A percentile compares a stretch with the other conserved stretches of the same genome.
Evolutionary conservation across 108 stramenopile genomes (phyloP).

Genomic region (Cylindrotheca closterium): DNA sequence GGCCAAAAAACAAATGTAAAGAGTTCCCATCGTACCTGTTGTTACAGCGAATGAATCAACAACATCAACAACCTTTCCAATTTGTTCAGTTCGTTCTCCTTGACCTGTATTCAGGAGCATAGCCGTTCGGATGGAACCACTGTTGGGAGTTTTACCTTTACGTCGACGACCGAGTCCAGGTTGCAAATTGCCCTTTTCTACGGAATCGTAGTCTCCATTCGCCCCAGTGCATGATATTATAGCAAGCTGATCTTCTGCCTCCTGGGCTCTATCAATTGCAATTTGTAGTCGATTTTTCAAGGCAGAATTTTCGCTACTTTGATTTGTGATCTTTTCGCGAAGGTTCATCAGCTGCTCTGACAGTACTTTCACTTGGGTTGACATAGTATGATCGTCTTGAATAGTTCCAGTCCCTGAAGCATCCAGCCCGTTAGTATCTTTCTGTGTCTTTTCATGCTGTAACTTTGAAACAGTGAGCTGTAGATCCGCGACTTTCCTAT

Average conservation of each 20-base stretch:
- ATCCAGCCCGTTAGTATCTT: constrained; percentile 1
- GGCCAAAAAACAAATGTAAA: neutral
- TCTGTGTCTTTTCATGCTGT: constrained; percentile 19
- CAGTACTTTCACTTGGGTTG: constrained; percentile 55
- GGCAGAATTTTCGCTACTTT: constrained; percentile 50
- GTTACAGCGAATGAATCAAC: constrained; percentile 68
- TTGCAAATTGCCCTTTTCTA: constrained; percentile 11
- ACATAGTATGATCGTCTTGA: constrained; percentile 35
- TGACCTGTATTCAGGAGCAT: constrained; percentile 63
- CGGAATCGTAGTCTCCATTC: constrained; percentile 12
- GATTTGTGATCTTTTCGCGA: constrained; percentile 56
- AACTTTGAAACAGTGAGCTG: constrained; percentile 44
- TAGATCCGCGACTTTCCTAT: constrained; percentile 70
- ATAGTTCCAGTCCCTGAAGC: constrained; percentile 6
- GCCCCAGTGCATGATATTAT: neutral
- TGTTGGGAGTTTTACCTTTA: constrained; percentile 16
- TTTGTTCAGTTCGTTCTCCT: constrained; percentile 59
- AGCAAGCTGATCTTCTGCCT: constrained; percentile 56
- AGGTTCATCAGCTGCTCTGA: constrained; percentile 74
- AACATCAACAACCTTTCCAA: constrained; percentile 68
- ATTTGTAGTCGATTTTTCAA: constrained; percentile 68
- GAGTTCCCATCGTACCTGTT: constrained; percentile 26
- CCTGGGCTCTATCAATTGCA: constrained; percentile 54
- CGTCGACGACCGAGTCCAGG: constrained; percentile 8
- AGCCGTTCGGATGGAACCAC: constrained; percentile 67